A percentile compares a stretch with the other conserved stretches of the same genome.
phyloP scores from a whole-genome alignment of 805 yeast species.

The Zygosaccharomyces lentus region DNA sequence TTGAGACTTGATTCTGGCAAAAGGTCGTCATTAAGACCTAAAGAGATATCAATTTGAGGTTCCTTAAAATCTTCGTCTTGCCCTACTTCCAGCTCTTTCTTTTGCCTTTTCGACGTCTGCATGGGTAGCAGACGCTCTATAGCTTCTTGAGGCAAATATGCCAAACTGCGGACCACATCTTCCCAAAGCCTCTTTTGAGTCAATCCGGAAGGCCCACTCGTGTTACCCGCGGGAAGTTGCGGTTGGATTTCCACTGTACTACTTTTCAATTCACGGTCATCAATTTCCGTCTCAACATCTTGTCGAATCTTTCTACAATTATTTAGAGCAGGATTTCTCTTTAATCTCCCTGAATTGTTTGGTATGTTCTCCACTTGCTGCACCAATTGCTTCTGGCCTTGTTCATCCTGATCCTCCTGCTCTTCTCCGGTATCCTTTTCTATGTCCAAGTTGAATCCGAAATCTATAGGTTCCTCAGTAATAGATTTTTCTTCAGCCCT shows the following conservation, averaged over 20 bases:
- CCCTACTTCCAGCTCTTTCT: slow-evolving; percentile 4
- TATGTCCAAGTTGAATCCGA: slow-evolving; percentile 51
- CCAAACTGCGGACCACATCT: slow-evolving; percentile 18
- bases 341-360: slow-evolving; percentile 6
- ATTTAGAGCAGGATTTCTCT: slow-evolving; percentile 10
- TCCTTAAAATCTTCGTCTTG: slow-evolving; percentile 12
- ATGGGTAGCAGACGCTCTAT: slow-evolving; percentile 16
- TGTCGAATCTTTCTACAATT: slow-evolving; percentile 16
- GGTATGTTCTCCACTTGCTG: slow-evolving; percentile 18
- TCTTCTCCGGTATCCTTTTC: slow-evolving; percentile 35
- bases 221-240: not conserved
- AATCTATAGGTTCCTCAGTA: slow-evolving; percentile 37
- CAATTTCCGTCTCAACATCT: slow-evolving; percentile 22
- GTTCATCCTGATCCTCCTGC: slow-evolving; percentile 34
- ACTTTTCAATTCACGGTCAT: slow-evolving; percentile 16
- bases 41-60: slow-evolving; percentile 24
- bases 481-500: slow-evolving; percentile 34
- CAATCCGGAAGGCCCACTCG: not conserved
- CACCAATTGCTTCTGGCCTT: slow-evolving; percentile 27
- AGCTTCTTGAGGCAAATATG: slow-evolving; percentile 21
- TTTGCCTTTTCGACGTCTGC: slow-evolving; percentile 23
- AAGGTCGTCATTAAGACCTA: slow-evolving; percentile 23
- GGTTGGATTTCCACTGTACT: not conserved
- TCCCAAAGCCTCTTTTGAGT: slow-evolving; percentile 23
- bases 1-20: slow-evolving; percentile 7